Base-by-base conservation (phyloP, 108 stramenopile species). In the Skeletonema marinoi region DNA sequence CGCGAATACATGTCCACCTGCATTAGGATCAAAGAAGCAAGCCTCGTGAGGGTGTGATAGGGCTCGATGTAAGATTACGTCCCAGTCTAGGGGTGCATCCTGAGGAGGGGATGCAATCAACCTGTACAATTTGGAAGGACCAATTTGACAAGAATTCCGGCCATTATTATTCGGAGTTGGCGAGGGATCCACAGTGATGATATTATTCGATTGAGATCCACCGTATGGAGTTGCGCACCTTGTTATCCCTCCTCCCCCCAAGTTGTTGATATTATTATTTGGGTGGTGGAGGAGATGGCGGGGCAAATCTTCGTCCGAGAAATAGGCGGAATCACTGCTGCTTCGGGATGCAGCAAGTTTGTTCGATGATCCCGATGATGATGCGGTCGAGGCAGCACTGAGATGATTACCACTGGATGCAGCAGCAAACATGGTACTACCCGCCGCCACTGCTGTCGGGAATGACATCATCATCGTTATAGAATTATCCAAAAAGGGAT, bases 1-100 rank as follows among this genome's bases (percentile, higher is more conserved):
- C 9, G 78, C 78, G 12, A 73, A 80, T 35, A 80, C 78, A 33
- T 80, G 72, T 3, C 78, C 78, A n/a, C 78, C 78, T 10, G 71
- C 71, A 36, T 73, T 71, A 16, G 71, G 78, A 44, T 58, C 60
- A 48, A 73, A 80, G 61, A 67, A 66, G 63, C 79, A 80, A 17
- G 79, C 79, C 50, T 80, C 79, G 30, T 70, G 73, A 16, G 79
- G 79, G 16, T 80, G 73, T 0, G 72, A 67, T 12, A 25, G 25
- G 3, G 71, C 71, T 21, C 79, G 72, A 19, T 68, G 35, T 14
- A 80, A 68, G 0, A 80, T 69, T 21, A 62, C 25, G 62, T 51
- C 56, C 74, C 74, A 62, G 65, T 72, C 48, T 29, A 46, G 51
- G 25, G 73, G 61, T 50, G 13, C 30, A 19, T 62, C 59, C 36